Evolutionary conservation across 2,329 filamentous ascomycete genomes (phyloP).

Genomic region (Alternaria gansuensis): DNA sequence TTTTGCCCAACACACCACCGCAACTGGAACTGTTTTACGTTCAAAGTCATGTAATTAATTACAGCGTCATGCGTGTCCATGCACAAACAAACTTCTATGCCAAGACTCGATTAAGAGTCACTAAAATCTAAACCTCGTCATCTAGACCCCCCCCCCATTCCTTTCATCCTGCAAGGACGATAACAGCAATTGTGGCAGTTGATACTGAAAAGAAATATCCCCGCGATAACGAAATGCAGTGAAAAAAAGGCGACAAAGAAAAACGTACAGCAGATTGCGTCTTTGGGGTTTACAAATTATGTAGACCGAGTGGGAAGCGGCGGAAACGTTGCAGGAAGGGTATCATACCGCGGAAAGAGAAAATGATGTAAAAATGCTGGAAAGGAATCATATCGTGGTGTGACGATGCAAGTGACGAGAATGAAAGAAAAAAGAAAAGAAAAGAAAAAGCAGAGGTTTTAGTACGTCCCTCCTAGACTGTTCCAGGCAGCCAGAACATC

Average conservation of each 20-base stretch:
- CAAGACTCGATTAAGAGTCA: neutral
- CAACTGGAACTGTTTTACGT: neutral
- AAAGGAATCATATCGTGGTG: constrained; percentile 3
- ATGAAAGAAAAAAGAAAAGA: neutral
- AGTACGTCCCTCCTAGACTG: constrained; percentile 54
- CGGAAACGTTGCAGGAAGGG: neutral
- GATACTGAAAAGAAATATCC: neutral
- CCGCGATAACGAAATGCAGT: neutral
- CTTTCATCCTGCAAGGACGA: neutral
- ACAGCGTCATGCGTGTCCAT: neutral
- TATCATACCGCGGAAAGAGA: constrained; percentile 6
- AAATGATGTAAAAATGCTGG: neutral
- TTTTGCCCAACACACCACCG: neutral
- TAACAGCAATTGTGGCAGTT: neutral
- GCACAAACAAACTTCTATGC: neutral
- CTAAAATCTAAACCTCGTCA: neutral
- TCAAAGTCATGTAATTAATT: neutral
- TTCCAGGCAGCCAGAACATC: constrained; percentile 60
- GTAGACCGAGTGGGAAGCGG: neutral
- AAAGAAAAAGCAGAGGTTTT: neutral
- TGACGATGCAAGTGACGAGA: neutral
- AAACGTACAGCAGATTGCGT: constrained; percentile 3
- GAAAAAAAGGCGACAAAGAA: constrained; percentile 1
- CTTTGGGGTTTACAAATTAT: constrained; percentile 8
- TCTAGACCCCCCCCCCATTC: neutral